Evolutionary conservation across 2,329 filamentous ascomycete genomes (phyloP), one percentile per base, ranked within the genome.

Genomic region (Aschersonia sp.): DNA sequence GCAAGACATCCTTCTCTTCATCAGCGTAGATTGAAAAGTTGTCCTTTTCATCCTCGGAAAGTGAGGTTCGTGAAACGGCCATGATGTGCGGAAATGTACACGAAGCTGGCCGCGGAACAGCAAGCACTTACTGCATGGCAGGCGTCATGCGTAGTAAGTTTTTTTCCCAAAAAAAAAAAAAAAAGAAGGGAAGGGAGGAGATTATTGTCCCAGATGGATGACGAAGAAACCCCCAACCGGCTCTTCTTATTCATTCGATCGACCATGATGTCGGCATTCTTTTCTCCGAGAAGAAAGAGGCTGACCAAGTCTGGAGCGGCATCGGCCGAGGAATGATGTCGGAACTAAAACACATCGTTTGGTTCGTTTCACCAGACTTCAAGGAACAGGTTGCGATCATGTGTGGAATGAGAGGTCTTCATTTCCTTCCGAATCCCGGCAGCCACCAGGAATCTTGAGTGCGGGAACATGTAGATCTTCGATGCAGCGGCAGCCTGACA

Each of bases 1-100:
- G 43, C 35, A 46, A 11, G 1, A 39, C 44, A 32, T 45, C 45
- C 29, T 45, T 43, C 11, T 47, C 45, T 8, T 43, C 44, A 22
- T 29, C 14, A 14, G 44, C 43, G 12, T 22, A 37, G n/a, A 46
- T 9, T 3, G 47, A 48, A 2, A 35, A 30, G 5, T 47, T 45
- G 9, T 49, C 42, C 31, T 45, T 50, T 4, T 49, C 45, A 5
- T 45, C 41, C 2, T 45, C 45, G 14, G 47, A 31, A 6, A 41
- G 44, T 11, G 42, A 39, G 11, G 30, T 8, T 29, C 10, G 41
- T 8, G 44, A 11, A 10, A 8, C 37, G 14, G 42, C 41, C 45
- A 44, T 47, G 32, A 2, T 41, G 32, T n/a, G 40, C 40, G 37
- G 3, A 22, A 22, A 22, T 22, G 22, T 22, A 22, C 22, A 22